A percentile compares a stretch with the other conserved stretches of the same genome.
phyloP scores from a whole-genome alignment of 1,284 basidiomycete species.

The Heliocybe sulcata region DNA sequence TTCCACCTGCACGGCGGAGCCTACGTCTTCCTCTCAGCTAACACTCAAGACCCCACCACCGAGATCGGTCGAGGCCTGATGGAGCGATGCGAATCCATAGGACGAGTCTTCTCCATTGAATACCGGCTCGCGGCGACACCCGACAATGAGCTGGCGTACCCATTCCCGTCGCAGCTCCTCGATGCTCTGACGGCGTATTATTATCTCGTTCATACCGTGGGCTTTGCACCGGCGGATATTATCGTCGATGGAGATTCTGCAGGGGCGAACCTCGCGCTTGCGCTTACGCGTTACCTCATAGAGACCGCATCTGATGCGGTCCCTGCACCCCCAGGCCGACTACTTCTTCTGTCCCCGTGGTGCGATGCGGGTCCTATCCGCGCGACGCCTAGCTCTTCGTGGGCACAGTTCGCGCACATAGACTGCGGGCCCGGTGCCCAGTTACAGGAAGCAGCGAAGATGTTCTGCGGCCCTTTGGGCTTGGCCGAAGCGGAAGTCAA shows the following conservation, averaged over 20 bases:
- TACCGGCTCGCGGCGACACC: slow-evolving; percentile 22
- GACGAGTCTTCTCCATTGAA: slow-evolving; percentile 25
- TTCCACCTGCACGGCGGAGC: slow-evolving; percentile 24
- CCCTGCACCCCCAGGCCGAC: slow-evolving; percentile 33
- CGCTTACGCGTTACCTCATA: slow-evolving; percentile 26
- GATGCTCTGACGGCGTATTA: slow-evolving; percentile 38
- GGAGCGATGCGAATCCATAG: slow-evolving; percentile 12
- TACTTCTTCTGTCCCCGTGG: slow-evolving; percentile 55
- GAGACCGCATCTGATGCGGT: slow-evolving; percentile 27
- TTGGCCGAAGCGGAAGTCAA: slow-evolving; percentile 31
- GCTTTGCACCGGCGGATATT: slow-evolving; percentile 35
- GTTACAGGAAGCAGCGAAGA: slow-evolving; percentile 21
- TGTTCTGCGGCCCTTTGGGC: slow-evolving; percentile 35
- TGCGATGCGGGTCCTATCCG: slow-evolving; percentile 39
- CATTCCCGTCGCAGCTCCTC: slow-evolving; percentile 41
- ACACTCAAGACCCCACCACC: slow-evolving; percentile 29
- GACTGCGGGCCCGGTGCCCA: slow-evolving; percentile 28
- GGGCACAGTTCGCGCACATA: slow-evolving; percentile 20
- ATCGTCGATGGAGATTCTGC: slow-evolving; percentile 47
- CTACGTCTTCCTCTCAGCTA: slow-evolving; percentile 25
- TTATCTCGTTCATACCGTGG: slow-evolving; percentile 30
- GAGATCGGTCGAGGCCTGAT: slow-evolving; percentile 13
- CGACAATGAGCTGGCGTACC: slow-evolving; percentile 17
- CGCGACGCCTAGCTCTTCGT: slow-evolving; percentile 23
- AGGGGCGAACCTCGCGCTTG: slow-evolving; percentile 43